phyloP scores from a whole-genome alignment of 345 rosid species.

The Cardamine chenopodiifolia region DNA sequence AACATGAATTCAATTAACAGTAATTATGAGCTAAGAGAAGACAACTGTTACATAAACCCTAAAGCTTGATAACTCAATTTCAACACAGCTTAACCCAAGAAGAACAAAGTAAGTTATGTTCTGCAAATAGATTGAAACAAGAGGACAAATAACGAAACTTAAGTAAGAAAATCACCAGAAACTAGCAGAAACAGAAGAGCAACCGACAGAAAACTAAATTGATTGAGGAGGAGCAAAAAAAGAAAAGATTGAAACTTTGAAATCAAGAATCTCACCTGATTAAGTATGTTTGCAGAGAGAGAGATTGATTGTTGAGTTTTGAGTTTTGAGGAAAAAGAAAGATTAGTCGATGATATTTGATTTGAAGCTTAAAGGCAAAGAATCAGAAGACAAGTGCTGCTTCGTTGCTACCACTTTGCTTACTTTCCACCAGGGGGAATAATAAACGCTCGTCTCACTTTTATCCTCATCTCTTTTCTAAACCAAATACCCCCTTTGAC shows the following conservation, averaged over 20 bases:
- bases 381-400: slow-evolving; percentile 38
- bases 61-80: slow-evolving; percentile 18
- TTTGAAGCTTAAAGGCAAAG: slow-evolving; percentile 10
- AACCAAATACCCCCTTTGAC: slow-evolving; percentile 39
- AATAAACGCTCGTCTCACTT: slow-evolving; percentile 24
- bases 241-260: slow-evolving; percentile 19
- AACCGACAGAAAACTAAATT: slow-evolving; percentile 22
- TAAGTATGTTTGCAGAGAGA: background rate
- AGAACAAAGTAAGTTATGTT: background rate
- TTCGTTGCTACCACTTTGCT: slow-evolving; percentile 38
- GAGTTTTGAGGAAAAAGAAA: background rate
- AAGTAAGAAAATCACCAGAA: background rate
- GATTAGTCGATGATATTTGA: background rate
- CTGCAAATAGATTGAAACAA: slow-evolving; percentile 1
- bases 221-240: background rate
- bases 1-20: background rate
- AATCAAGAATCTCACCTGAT: slow-evolving; percentile 34
- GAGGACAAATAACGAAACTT: background rate
- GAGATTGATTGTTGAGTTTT: slow-evolving; percentile 4
- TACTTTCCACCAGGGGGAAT: slow-evolving; percentile 38
- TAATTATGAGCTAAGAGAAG: background rate
- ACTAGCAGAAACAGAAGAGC: background rate
- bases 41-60: slow-evolving; percentile 31
- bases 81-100: background rate
- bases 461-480: slow-evolving; percentile 38